Conservation (phyloP, 495 filamentous ascomycete species). For the Aeminium ludgeri region DNA sequence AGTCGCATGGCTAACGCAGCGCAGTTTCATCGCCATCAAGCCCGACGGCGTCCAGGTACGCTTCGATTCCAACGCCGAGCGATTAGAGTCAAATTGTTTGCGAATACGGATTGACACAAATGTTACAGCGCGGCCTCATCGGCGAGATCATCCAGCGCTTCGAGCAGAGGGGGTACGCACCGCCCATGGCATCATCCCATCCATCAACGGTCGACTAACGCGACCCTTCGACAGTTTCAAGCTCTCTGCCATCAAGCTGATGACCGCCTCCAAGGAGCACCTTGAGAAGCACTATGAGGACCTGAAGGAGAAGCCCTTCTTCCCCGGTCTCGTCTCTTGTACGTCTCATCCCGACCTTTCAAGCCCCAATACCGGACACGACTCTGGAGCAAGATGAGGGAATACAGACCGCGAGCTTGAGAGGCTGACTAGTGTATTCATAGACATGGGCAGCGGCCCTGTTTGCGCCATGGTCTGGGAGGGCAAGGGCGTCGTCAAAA, state of each 20-base stretch:
- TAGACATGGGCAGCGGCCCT: conserved; percentile 94
- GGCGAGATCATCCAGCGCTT: conserved; percentile 94
- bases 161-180: conserved; percentile 70
- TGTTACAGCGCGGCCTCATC: conserved; percentile 72
- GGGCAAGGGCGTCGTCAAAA: conserved; percentile 93
- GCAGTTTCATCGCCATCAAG: conserved; percentile 97
- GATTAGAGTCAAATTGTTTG: not conserved
- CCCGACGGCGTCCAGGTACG: conserved; percentile 96
- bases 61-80: not conserved
- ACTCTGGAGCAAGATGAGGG: too few relatives aligned
- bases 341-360: conserved; percentile 11
- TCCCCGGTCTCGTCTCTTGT: conserved; percentile 82
- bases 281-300: conserved; percentile 96
- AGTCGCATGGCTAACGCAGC: too few relatives aligned
- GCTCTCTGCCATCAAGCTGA: conserved; percentile 92
- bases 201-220: not conserved
- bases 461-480: conserved; percentile 99
- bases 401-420: too few relatives aligned
- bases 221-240: conserved; percentile 49
- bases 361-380: not conserved
- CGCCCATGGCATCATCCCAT: not conserved
- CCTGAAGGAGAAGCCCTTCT: conserved; percentile 87
- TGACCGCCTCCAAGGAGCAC: conserved; percentile 71
- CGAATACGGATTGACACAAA: conserved; percentile 14
- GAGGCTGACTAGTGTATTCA: not conserved